These are phyloP conservation scores for Alnus glutinosa DNA, from an alignment of 306 rosid species.

Conservation along the genomic window DNA sequence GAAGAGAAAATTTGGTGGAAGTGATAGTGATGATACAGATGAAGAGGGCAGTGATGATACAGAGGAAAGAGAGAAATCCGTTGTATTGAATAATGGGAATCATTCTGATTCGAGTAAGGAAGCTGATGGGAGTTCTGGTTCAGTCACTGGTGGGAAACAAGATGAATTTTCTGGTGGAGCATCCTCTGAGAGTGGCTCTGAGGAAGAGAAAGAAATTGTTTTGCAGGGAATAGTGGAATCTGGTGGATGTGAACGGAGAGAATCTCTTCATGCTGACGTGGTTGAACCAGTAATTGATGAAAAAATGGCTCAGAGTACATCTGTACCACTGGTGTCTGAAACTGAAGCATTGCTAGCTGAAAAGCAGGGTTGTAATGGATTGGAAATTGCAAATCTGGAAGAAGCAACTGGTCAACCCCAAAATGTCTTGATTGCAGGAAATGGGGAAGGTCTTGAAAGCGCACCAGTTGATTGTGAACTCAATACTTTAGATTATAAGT, in stretches of 20 bases:
- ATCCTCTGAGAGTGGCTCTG: conserved; percentile 67
- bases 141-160: conserved; percentile 59
- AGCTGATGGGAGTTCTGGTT: conserved; percentile 57
- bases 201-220: conserved; percentile 66
- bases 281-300: conserved; percentile 32
- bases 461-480: conserved; percentile 35
- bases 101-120: conserved; percentile 60
- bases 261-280: conserved; percentile 16
- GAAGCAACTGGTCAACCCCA: conserved; percentile 31
- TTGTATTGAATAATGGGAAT: conserved; percentile 47
- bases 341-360: conserved; percentile 39
- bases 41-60: conserved; percentile 45
- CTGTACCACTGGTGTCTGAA: conserved; percentile 22
- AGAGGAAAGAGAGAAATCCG: conserved; percentile 53
- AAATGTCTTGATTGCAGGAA: conserved; percentile 26
- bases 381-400: conserved; percentile 29
- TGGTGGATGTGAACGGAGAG: conserved; percentile 28
- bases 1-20: conserved; percentile 63
- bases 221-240: conserved; percentile 36
- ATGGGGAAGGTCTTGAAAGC: conserved; percentile 25
- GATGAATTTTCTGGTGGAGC: conserved; percentile 48
- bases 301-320: conserved; percentile 27
- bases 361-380: conserved; percentile 32
- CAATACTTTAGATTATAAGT: conserved; percentile 42
- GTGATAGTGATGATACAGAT: conserved; percentile 70